Conservation (phyloP, 164 flowering plant species). For the Umbellularia californica region DNA sequence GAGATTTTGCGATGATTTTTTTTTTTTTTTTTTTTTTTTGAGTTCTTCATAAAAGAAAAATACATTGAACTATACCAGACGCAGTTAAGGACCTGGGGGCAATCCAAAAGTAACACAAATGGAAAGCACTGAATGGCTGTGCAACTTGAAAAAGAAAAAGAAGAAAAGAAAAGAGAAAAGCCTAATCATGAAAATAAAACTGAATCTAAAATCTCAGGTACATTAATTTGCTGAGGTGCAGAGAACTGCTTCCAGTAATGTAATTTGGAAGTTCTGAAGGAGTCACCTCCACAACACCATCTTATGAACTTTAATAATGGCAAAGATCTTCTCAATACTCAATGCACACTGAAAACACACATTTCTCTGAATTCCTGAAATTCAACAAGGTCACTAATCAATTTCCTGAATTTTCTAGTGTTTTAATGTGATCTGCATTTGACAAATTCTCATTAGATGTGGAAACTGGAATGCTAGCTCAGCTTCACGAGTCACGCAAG, state of each 20-base stretch:
- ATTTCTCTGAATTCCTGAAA: constrained; percentile 94
- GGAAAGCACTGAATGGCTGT: not conserved
- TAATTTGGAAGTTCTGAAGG: not conserved
- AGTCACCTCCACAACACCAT: constrained; percentile 96
- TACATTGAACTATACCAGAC: not conserved
- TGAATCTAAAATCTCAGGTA: not conserved
- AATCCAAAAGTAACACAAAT: not conserved
- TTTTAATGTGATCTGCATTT: not conserved
- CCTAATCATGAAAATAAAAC: too few species aligned
- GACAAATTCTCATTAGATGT: not conserved
- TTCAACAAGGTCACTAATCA: constrained; percentile 9
- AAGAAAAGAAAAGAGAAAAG: not conserved
- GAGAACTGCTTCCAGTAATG: not conserved
- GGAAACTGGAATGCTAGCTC: constrained; percentile 46
- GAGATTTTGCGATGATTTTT: not conserved
- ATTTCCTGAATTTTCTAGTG: not conserved
- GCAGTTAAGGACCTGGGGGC: not conserved
- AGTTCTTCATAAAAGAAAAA: not conserved
- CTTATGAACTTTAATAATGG: constrained; percentile 87
- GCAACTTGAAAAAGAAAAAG: not conserved
- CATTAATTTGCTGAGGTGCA: not conserved
- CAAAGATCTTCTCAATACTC: constrained; percentile 87
- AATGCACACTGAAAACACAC: constrained; percentile 96
- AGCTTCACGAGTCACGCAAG: constrained; percentile 93
- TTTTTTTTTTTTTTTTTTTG: too few species aligned